These are phyloP conservation scores for Pueraria montana DNA, from an alignment of 306 rosid species.

Conservation along the genomic window DNA sequence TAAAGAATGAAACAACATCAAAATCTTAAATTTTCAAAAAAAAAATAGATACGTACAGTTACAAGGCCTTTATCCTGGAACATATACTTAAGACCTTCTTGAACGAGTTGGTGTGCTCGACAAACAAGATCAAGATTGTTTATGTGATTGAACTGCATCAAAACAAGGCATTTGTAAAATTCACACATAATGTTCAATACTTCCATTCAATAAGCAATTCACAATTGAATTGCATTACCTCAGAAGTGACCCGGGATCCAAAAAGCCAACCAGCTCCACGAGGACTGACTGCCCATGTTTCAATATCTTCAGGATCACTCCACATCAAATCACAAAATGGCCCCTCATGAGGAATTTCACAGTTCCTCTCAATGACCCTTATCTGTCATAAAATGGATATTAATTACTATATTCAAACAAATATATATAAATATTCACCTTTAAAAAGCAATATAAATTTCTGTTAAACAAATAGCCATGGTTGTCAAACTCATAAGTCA, in stretches of 20 bases:
- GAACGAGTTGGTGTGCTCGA: slow-evolving; percentile 99
- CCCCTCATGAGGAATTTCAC: slow-evolving; percentile 99
- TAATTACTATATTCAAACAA: slow-evolving; percentile 13
- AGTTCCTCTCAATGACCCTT: slow-evolving; percentile 85
- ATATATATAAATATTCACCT: neutral
- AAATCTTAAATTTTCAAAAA: slow-evolving; percentile 22
- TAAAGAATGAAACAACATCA: slow-evolving; percentile 24
- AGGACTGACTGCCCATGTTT: slow-evolving; percentile 98
- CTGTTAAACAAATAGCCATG: neutral
- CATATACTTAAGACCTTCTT: slow-evolving; percentile 99
- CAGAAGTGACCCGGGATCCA: slow-evolving; percentile 93
- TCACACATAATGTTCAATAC: slow-evolving; percentile 4
- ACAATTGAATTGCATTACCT: slow-evolving; percentile 62
- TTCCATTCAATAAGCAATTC: slow-evolving; percentile 23
- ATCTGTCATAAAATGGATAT: slow-evolving; percentile 61
- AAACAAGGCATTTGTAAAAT: slow-evolving; percentile 41
- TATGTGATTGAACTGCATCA: slow-evolving; percentile 90
- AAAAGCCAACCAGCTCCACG: slow-evolving; percentile 99
- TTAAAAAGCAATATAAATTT: neutral
- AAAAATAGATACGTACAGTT: slow-evolving; percentile 64
- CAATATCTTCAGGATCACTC: slow-evolving; percentile 99
- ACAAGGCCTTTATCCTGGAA: slow-evolving; percentile 99
- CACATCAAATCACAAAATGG: slow-evolving; percentile 98
- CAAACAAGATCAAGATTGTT: slow-evolving; percentile 97
- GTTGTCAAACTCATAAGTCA: neutral